Percentiles rank a stretch among this genome's conserved stretches.
phyloP scores from a whole-genome alignment of 2,329 filamentous ascomycete species.

The Trichoderma oligosporum region DNA sequence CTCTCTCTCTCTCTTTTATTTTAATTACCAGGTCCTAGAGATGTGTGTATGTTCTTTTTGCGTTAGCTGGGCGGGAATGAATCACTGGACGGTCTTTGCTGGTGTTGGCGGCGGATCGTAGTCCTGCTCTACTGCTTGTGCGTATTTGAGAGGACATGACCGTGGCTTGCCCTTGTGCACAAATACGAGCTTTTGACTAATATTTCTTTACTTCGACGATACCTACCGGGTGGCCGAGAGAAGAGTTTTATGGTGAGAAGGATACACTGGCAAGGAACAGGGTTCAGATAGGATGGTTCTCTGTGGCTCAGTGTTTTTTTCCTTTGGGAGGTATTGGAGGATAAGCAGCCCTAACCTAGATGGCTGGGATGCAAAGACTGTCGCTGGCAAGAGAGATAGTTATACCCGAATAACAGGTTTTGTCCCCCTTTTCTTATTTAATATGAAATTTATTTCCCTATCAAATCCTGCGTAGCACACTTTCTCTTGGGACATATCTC shows the following conservation, averaged over 20 bases:
- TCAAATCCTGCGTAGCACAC: no score
- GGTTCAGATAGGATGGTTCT: neutral
- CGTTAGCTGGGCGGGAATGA: constrained; percentile 16
- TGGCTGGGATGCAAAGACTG: constrained; percentile 17
- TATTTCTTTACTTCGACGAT: constrained; percentile 4
- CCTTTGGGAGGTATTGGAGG: neutral
- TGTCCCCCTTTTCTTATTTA: neutral
- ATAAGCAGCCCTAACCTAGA: neutral
- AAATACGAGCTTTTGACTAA: constrained; percentile 3
- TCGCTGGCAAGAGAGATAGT: constrained; percentile 17
- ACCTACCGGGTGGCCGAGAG: neutral
- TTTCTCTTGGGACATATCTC: no score
- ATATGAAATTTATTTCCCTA: neutral
- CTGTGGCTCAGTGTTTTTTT: neutral
- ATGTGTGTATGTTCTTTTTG: constrained; percentile 12
- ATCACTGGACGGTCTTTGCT: constrained; percentile 18
- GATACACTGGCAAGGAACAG: neutral
- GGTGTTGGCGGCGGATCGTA: constrained; percentile 16
- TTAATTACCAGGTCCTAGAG: constrained; percentile 15
- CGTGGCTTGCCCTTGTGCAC: constrained; percentile 3
- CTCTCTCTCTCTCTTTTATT: no score
- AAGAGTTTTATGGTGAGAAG: neutral
- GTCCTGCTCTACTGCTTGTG: constrained; percentile 14
- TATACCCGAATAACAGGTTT: constrained; percentile 20
- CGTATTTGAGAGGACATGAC: constrained; percentile 2